These are phyloP conservation scores for Cicer chorassanicum DNA, from an alignment of 306 rosid species.

Conservation along the genomic window DNA sequence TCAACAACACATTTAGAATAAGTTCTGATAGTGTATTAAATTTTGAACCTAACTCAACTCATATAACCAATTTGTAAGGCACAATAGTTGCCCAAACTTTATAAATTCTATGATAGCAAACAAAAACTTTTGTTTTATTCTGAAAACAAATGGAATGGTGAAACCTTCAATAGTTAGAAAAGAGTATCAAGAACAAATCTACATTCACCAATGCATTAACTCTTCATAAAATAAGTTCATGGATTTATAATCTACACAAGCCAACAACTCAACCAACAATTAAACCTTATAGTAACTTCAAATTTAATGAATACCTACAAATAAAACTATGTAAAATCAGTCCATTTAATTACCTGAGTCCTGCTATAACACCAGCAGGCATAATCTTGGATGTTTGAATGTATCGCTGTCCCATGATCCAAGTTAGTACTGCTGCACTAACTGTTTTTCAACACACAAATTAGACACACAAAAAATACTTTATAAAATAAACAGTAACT, in stretches of 20 bases:
- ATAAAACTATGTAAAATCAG: neutral
- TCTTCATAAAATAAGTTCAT: conserved; percentile 12
- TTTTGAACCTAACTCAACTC: neutral
- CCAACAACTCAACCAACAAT: conserved; percentile 11
- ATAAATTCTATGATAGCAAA: conserved; percentile 8
- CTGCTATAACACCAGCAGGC: conserved; percentile 92
- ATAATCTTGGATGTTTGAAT: conserved; percentile 76
- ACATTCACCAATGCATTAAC: neutral
- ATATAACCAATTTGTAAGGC: neutral
- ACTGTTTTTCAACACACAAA: conserved; percentile 54
- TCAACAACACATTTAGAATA: neutral
- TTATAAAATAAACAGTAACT: neutral
- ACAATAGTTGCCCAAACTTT: neutral
- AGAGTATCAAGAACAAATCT: neutral
- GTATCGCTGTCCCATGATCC: conserved; percentile 84
- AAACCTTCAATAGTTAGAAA: neutral
- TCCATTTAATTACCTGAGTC: conserved; percentile 65
- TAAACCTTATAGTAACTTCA: neutral
- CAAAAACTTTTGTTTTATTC: neutral
- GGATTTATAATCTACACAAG: conserved; percentile 24
- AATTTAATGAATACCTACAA: conserved; percentile 3
- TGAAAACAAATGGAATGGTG: conserved; percentile 30
- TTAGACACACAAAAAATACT: neutral
- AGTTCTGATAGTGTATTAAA: neutral
- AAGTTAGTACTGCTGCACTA: conserved; percentile 64